These are phyloP conservation scores for Casuarina glauca DNA, from an alignment of 306 rosid genomes.

Conservation along the genomic window DNA sequence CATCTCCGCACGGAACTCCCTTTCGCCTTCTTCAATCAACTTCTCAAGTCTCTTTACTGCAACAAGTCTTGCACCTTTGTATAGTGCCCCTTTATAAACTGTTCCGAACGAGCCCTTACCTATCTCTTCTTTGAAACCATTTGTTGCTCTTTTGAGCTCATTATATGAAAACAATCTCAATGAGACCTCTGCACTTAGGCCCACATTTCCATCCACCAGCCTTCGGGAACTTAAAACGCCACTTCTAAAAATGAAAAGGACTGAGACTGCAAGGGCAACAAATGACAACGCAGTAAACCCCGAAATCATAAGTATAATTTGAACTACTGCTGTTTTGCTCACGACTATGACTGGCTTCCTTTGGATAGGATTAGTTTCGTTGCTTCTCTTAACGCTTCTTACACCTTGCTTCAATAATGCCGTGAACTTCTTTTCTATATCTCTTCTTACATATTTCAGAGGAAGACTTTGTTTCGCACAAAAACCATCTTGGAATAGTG, in stretches of 20 bases:
- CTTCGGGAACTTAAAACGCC: conserved; percentile 10
- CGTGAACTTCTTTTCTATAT: fast-evolving
- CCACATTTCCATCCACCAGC: conserved; percentile 14
- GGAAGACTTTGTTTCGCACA: background rate
- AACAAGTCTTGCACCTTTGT: conserved; percentile 8
- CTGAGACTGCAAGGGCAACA: conserved; percentile 3
- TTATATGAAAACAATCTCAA: conserved; percentile 21
- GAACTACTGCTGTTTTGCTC: background rate
- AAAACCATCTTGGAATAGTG: background rate
- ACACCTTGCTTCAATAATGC: background rate
- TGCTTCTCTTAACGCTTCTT: background rate
- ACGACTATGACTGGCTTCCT: background rate
- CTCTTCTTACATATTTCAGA: background rate
- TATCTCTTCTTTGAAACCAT: no score
- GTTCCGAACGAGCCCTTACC: conserved; percentile 21
- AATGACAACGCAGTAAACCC: background rate
- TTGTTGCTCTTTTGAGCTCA: no score
- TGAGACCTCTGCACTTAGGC: background rate
- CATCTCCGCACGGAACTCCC: conserved; percentile 25
- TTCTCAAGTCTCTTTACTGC: conserved; percentile 4
- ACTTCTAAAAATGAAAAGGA: conserved; percentile 6
- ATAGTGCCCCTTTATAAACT: conserved; percentile 16
- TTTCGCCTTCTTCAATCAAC: conserved; percentile 24
- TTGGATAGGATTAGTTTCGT: background rate
- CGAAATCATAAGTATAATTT: background rate